A percentile compares a stretch with the other conserved stretches of the same genome.
Evolutionary conservation across 2,329 filamentous ascomycete genomes (phyloP).

Genomic region (Emericellopsis atlantica): DNA sequence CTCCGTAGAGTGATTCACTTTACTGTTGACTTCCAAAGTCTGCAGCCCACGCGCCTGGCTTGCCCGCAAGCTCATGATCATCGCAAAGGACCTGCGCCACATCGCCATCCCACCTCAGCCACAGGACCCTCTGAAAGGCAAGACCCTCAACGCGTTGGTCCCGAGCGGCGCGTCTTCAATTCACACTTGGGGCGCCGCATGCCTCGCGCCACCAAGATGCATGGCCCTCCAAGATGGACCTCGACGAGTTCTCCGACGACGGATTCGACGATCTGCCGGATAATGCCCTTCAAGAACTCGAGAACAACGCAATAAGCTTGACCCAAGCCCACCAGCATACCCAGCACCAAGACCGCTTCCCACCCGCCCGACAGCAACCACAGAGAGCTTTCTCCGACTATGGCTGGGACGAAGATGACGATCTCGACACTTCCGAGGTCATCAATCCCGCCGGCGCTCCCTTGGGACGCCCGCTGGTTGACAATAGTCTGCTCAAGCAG

Average conservation of each 20-base stretch:
- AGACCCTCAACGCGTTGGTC: too few relatives aligned
- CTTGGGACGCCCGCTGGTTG: conserved; percentile 19
- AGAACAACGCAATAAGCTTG: conserved; percentile 48
- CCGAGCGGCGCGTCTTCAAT: too few relatives aligned
- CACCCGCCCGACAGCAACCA: conserved; percentile 10
- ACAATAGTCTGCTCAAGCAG: conserved; percentile 21
- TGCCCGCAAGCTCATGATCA: too few relatives aligned
- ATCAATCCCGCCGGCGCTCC: conserved; percentile 32
- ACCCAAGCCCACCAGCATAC: conserved; percentile 34
- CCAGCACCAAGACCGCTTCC: conserved; percentile 14
- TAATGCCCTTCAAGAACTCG: conserved; percentile 46
- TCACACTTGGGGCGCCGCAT: too few relatives aligned
- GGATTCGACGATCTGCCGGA: conserved; percentile 48
- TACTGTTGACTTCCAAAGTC: too few relatives aligned
- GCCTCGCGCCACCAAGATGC: conserved; percentile 4
- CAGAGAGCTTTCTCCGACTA: conserved; percentile 19
- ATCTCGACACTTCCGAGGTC: conserved; percentile 45
- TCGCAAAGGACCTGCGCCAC: too few relatives aligned
- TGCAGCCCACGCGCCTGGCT: too few relatives aligned
- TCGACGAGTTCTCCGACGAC: conserved; percentile 51
- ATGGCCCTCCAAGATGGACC: conserved; percentile 17
- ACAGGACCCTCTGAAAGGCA: too few relatives aligned
- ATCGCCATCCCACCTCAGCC: too few relatives aligned
- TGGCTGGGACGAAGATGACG: conserved; percentile 40
- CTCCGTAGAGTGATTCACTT: too few relatives aligned